Evolutionary conservation across 192 early-diverging fungal species (phyloP).

Genomic region (Umbelopsis sp.): DNA sequence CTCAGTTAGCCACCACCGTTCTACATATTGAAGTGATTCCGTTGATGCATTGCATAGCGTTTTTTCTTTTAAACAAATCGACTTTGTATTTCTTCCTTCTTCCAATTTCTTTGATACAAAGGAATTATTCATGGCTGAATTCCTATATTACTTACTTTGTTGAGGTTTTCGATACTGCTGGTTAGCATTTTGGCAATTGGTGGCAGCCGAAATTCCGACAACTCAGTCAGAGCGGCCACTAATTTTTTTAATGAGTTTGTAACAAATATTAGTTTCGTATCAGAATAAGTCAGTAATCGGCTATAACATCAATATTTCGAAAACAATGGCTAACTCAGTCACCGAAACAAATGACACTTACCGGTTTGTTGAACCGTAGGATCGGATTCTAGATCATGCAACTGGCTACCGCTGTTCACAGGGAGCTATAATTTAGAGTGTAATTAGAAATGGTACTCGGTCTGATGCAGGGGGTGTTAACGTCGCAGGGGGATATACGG

Average conservation of each 20-base stretch:
- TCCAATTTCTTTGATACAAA: no score
- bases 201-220: slow-evolving; percentile 15
- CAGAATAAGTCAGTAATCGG: no score
- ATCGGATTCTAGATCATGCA: slow-evolving; percentile 30
- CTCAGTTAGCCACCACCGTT: neutral
- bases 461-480: neutral
- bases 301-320: no score
- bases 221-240: slow-evolving; percentile 14
- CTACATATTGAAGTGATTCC: neutral
- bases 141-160: neutral
- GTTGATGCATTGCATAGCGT: neutral
- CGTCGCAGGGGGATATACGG: no score
- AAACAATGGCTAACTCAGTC: no score
- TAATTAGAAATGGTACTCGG: neutral
- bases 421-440: slow-evolving; percentile 17
- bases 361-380: slow-evolving; percentile 34
- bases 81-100: no score
- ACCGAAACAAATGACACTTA: slow-evolving; percentile 15
- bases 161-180: slow-evolving; percentile 3
- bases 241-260: neutral
- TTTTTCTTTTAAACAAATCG: neutral
- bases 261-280: no score
- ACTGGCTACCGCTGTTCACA: slow-evolving; percentile 24
- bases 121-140: neutral
- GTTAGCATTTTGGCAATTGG: slow-evolving; percentile 4